Evolutionary conservation across 2,329 filamentous ascomycete genomes (phyloP), one percentile per base, ranked within the genome.

Genomic region (Microcyclospora pomicola): DNA sequence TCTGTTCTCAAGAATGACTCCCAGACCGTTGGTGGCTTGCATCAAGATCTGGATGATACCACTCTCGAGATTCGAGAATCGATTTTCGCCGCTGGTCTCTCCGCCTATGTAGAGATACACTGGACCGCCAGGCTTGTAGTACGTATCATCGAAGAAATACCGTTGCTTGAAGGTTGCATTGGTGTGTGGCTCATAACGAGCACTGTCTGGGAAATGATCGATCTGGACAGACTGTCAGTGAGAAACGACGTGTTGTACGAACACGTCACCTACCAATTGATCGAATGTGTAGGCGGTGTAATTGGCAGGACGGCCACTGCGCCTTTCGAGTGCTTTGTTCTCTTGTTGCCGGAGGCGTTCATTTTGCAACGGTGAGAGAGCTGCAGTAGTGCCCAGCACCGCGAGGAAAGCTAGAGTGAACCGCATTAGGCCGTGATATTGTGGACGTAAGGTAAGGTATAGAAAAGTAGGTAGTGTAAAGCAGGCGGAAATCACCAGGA

Each of bases 191-290:
- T 77, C 80, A 53, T 92, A 91, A 34, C 68, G 64, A 1, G 75
- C 71, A 38, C 84, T 78, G 52, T 87, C 82, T 58, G 81, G 82
- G 61, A 88, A 91, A 54, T 91, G 82, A 58, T 92, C 84, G 31
- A 91, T 67, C 46, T 49, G 27, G 3, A 11, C 30, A 16, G 6
- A 3, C 16, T 9, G 28, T 36, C 15, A 37, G 34, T 24, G 5
- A 29, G 14, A 39, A 31, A 24, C 19, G 7, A 5, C 7, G 7
- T 24, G 19, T 5, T 24, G 19, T 24, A 24, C 19, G 19, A 24
- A 24, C 19, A 24, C 7, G 19, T 24, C 19, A 24, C 19, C 19
- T 24, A 24, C 19, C 19, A 24, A 24, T 7, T 24, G 19, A 24
- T 24, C 19, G 19, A 24, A 24, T 4, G 19, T 24, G 19, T 24